Evolutionary conservation across 2,329 filamentous ascomycete genomes (phyloP), one percentile per base, ranked within the genome.

Genomic region (Colletotrichum sidae): DNA sequence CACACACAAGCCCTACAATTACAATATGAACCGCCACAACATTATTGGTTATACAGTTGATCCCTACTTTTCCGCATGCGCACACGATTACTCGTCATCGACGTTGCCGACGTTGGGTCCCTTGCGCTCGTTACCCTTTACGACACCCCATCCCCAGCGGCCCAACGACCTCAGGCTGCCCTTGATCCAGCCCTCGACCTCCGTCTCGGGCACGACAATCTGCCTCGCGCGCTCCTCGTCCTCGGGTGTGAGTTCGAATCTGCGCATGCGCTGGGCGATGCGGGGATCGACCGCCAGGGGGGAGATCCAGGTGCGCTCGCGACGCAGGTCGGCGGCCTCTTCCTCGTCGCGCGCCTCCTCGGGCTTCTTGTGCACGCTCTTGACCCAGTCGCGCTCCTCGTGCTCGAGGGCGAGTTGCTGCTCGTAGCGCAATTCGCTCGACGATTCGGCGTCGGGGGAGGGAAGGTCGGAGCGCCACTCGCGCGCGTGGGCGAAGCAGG

Each of bases 351-450:
- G 67, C 35, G 73, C 79, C 71, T 72, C 85, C 78, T 72, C 80
- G 74, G 74, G 85, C 73, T 73, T 79, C 76, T 90, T 88, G 78
- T 87, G 89, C 6, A 90, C 86, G n/a, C 86, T 89, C 79, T 96
- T 97, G 76, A 91, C 89, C 94, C 94, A 97, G 75, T 95, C 88
- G 49, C 79, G 79, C 79, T 97, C 93, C 80, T 96, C 94, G 41
- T 88, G 79, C 42, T 83, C 81, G 34, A 97, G 86, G 11, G 88
- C 80, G 4, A 78, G 81, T 73, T 91, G 82, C 72, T 92, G 89
- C 76, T 95, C 92, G 55, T 79, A 78, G 65, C 78, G 73, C 8
- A 73, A 70, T 34, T 75, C 73, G 38, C 71, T 69, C 65, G 78
- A 73, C 8, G 73, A 70, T 34, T 75, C 73, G 38, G 71, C 69